Evolutionary conservation across 228 moss, liverwort and hornwort genomes (phyloP).

Genomic region (Sphagnum fallax): DNA sequence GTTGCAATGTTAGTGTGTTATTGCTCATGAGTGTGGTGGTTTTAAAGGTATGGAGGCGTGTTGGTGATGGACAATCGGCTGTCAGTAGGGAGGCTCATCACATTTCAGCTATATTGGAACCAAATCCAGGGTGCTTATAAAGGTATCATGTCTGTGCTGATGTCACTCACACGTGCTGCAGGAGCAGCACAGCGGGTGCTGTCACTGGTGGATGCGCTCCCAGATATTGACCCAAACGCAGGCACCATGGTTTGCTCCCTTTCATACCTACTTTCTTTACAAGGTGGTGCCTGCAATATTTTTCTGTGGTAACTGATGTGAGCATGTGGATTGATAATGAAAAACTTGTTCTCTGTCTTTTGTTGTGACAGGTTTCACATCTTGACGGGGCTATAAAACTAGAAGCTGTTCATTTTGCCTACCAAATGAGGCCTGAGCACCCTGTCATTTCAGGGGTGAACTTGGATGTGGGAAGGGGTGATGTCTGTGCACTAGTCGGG

Average conservation of each 20-base stretch:
- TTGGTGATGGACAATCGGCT: slow-evolving; percentile 5
- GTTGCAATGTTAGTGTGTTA: too few species aligned
- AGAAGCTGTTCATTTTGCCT: slow-evolving; percentile 4
- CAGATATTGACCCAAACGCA: slow-evolving; percentile 5
- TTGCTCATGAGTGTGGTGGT: too few species aligned
- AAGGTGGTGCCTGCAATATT: too few species aligned
- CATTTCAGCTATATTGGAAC: slow-evolving; percentile 9
- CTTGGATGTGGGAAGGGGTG: slow-evolving; percentile 4
- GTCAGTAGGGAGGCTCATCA: slow-evolving; percentile 5
- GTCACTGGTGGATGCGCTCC: slow-evolving; percentile 7
- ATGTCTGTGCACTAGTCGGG: slow-evolving; percentile 17
- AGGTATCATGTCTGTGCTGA: slow-evolving; percentile 8
- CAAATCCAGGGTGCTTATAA: slow-evolving; percentile 4
- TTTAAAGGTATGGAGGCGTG: slow-evolving; percentile 6
- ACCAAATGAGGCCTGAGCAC: slow-evolving; percentile 8
- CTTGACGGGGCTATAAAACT: slow-evolving; percentile 2
- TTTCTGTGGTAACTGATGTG: too few species aligned
- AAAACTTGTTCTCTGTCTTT: background rate
- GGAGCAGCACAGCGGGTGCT: slow-evolving; percentile 8
- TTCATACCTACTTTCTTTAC: background rate
- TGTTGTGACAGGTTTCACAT: background rate
- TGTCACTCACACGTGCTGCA: slow-evolving; percentile 8
- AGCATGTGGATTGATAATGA: too few species aligned
- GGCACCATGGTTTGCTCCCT: slow-evolving; percentile 2
- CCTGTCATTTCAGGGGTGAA: slow-evolving; percentile 1